A percentile compares a stretch with the other conserved stretches of the same genome.
These are phyloP conservation scores for Ambrosia hybrid DNA, from an alignment of 140 eudicot species.

Conservation along the genomic window DNA sequence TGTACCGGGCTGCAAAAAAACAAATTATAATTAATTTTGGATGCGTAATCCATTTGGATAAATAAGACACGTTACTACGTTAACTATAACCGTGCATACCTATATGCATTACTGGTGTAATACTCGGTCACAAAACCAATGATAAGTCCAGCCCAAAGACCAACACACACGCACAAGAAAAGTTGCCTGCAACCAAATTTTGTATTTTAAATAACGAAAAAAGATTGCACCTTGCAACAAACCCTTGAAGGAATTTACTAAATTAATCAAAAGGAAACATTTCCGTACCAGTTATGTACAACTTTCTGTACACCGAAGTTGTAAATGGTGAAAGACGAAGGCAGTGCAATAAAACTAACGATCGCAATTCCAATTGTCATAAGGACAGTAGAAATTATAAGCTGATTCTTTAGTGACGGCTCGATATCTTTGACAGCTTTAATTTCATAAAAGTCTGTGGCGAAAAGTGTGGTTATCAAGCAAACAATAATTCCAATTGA, in stretches of 20 bases:
- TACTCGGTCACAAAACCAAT: constrained; percentile 91
- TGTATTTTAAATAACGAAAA: neutral
- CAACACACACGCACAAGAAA: constrained; percentile 76
- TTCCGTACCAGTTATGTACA: constrained; percentile 68
- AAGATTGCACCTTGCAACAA: neutral
- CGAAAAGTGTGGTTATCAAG: constrained; percentile 79
- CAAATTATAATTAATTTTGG: neutral
- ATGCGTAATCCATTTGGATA: neutral
- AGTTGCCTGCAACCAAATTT: constrained; percentile 56
- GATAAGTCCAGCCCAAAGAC: constrained; percentile 89
- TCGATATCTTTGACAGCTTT: constrained; percentile 76
- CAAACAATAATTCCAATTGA: constrained; percentile 83
- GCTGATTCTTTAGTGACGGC: constrained; percentile 80
- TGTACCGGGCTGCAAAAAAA: constrained; percentile 68
- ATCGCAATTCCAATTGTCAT: constrained; percentile 80
- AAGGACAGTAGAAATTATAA: constrained; percentile 72
- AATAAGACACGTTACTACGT: too few species aligned
- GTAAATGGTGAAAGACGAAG: constrained; percentile 78
- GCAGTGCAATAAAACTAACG: constrained; percentile 63
- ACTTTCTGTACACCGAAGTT: constrained; percentile 79
- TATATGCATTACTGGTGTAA: constrained; percentile 95
- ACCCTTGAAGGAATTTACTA: too few species aligned
- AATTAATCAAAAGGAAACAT: neutral
- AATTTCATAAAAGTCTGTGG: constrained; percentile 80
- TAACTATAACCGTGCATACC: constrained; percentile 38